A percentile compares a stretch with the other conserved stretches of the same genome.
These are phyloP conservation scores for Aspergillus ruber DNA, from an alignment of 2,329 filamentous ascomycete species.

Conservation along the genomic window DNA sequence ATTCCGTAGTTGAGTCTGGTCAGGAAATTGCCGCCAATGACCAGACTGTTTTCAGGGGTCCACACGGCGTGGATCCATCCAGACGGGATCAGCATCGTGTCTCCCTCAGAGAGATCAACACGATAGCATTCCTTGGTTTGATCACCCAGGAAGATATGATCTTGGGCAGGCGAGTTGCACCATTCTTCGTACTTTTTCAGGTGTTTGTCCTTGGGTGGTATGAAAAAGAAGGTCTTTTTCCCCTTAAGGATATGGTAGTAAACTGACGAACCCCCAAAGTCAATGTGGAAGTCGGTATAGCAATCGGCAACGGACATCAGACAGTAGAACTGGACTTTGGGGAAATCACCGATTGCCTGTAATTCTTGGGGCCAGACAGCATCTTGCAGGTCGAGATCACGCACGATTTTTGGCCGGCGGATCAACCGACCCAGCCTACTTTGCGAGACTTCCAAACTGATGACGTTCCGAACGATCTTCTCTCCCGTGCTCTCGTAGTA, in stretches of 20 bases:
- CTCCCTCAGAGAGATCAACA: constrained; percentile 59
- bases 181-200: constrained; percentile 66
- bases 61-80: constrained; percentile 68
- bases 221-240: constrained; percentile 66
- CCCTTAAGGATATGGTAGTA: constrained; percentile 65
- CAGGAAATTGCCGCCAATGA: constrained; percentile 66
- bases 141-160: constrained; percentile 58
- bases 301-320: constrained; percentile 66
- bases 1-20: constrained; percentile 60
- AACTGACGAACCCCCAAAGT: constrained; percentile 65
- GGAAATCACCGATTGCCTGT: constrained; percentile 51
- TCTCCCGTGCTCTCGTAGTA: constrained; percentile 57
- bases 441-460: constrained; percentile 62
- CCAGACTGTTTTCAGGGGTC: constrained; percentile 63
- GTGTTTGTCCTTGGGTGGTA: constrained; percentile 61
- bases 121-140: constrained; percentile 62
- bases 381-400: constrained; percentile 53
- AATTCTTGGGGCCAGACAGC: constrained; percentile 46
- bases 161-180: constrained; percentile 61
- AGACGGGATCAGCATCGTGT: constrained; percentile 65
- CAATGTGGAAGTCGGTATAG: constrained; percentile 67
- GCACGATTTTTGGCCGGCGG: constrained; percentile 57
- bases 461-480: constrained; percentile 62
- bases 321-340: constrained; percentile 62
- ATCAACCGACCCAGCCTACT: constrained; percentile 58